These are phyloP conservation scores for Periconia sp. DNA, from an alignment of 2,329 filamentous ascomycete genomes.

Conservation along the genomic window DNA sequence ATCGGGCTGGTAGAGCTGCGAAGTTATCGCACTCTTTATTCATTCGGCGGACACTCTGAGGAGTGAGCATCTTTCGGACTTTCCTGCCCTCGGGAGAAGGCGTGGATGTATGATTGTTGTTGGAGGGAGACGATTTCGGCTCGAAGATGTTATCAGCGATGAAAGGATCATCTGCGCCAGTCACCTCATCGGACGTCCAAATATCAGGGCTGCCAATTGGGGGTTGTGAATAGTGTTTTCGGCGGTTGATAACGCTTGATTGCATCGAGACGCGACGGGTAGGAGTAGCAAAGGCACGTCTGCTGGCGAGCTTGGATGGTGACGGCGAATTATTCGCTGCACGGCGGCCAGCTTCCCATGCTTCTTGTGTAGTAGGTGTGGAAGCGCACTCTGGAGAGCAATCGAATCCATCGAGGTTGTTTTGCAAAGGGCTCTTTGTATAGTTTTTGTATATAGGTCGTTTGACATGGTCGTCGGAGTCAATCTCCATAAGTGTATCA, in stretches of 20 bases:
- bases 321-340: no score
- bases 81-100: not conserved
- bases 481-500: not conserved
- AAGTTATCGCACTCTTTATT: no score
- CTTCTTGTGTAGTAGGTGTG: not conserved
- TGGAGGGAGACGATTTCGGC: no score
- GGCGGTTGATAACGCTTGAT: no score
- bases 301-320: no score
- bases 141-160: not conserved
- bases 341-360: not conserved
- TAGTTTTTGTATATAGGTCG: not conserved
- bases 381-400: not conserved
- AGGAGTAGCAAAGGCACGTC: no score
- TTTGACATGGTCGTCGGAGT: not conserved
- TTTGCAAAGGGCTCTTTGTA: not conserved
- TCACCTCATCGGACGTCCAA: not conserved
- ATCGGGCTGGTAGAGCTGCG: no score
- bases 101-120: no score
- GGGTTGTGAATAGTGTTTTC: not conserved
- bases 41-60: not conserved
- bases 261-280: no score
- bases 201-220: not conserved
- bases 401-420: no score
- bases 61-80: not conserved
- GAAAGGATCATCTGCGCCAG: not conserved